Conservation (phyloP, 441 rosid genomes). For the Codiaeum variegatum region DNA sequence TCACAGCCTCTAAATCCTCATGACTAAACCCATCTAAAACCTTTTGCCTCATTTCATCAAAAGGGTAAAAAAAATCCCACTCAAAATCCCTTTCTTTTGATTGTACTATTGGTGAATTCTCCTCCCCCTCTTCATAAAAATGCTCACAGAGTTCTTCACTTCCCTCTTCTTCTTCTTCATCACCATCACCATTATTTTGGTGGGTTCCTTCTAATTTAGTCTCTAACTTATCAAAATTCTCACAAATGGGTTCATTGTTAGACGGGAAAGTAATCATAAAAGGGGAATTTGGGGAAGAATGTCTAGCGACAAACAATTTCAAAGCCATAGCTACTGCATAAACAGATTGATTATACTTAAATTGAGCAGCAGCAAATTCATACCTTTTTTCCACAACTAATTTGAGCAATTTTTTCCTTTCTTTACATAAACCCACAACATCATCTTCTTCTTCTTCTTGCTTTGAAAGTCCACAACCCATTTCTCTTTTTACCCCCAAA, state of each 20-base stretch:
- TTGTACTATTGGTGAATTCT: conserved; percentile 28
- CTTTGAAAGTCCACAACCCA: conserved; percentile 58
- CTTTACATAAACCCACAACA: conserved; percentile 41
- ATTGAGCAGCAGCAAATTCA: conserved; percentile 47
- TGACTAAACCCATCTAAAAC: conserved; percentile 25
- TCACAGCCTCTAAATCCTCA: conserved; percentile 37
- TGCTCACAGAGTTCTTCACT: conserved; percentile 34
- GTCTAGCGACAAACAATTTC: conserved; percentile 42
- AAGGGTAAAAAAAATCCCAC: conserved; percentile 58
- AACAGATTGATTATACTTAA: conserved; percentile 46
- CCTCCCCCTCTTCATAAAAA: conserved; percentile 33
- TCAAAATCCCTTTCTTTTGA: conserved; percentile 30
- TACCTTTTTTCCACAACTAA: conserved; percentile 41
- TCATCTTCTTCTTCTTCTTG: conserved; percentile 40
- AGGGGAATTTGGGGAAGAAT: conserved; percentile 44
- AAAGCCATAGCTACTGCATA: conserved; percentile 46
- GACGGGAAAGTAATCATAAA: conserved; percentile 44
- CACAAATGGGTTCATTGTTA: conserved; percentile 23
- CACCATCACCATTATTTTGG: background rate
- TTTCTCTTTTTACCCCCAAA: conserved; percentile 8
- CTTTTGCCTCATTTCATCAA: conserved; percentile 33
- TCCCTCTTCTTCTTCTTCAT: conserved; percentile 24
- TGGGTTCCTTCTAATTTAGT: conserved; percentile 9
- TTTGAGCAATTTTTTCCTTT: conserved; percentile 46
- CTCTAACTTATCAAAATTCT: conserved; percentile 19